These are phyloP conservation scores for Umbelopsis sp. DNA, from an alignment of 371 early-diverging fungal genomes.

Conservation along the genomic window DNA sequence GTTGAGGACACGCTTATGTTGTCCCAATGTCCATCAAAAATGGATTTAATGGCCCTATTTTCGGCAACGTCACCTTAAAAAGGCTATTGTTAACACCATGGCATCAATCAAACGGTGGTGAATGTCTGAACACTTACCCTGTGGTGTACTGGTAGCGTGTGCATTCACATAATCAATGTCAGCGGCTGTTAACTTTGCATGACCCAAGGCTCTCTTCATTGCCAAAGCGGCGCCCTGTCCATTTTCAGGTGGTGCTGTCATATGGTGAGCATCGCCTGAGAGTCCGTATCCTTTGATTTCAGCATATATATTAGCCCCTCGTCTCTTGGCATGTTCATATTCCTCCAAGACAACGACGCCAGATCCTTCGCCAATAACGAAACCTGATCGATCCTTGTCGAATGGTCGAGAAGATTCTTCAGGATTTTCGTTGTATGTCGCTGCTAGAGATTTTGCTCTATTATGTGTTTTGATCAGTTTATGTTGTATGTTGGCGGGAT, in stretches of 20 bases:
- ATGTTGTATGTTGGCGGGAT: not conserved
- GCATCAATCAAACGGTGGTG: not conserved
- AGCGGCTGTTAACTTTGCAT: conserved; percentile 58
- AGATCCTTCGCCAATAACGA: conserved; percentile 96
- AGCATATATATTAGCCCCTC: conserved; percentile 90
- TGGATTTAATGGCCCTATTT: conserved; percentile 75
- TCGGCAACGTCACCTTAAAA: conserved; percentile 74
- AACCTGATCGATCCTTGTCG: conserved; percentile 85
- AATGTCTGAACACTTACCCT: conserved; percentile 43
- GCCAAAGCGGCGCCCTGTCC: conserved; percentile 86
- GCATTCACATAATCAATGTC: conserved; percentile 92
- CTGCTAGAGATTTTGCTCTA: conserved; percentile 84
- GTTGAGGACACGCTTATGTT: conserved; percentile 82
- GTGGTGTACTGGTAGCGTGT: conserved; percentile 93
- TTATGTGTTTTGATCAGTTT: not conserved
- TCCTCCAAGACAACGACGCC: conserved; percentile 94
- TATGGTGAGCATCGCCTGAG: conserved; percentile 93
- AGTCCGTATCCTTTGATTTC: conserved; percentile 90
- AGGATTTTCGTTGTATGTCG: conserved; percentile 79
- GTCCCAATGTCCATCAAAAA: conserved; percentile 67
- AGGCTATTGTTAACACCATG: not conserved
- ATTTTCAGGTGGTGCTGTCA: conserved; percentile 89
- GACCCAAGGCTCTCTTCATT: conserved; percentile 81
- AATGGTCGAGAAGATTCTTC: conserved; percentile 87
- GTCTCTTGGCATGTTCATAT: conserved; percentile 81